Conservation (phyloP, 768 basidiomycete species). For the Lentinula edodes region DNA sequence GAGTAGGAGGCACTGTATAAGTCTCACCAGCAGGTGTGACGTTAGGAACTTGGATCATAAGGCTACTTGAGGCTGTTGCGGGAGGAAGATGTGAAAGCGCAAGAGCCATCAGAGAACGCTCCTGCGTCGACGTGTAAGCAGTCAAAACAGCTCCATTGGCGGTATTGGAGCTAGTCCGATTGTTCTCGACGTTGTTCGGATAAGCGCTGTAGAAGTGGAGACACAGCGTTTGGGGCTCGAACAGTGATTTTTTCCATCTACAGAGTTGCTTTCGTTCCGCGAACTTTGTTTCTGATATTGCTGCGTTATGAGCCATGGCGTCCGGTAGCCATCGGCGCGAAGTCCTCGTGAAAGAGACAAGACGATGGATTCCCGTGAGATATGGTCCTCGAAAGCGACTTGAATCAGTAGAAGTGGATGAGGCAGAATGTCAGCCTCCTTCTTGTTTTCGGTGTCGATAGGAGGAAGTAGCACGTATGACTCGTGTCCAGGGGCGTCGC, state of each 20-base stretch:
- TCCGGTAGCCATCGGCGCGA: conserved; percentile 91
- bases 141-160: conserved; percentile 58
- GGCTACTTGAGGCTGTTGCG: conserved; percentile 54
- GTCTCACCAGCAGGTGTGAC: conserved; percentile 60
- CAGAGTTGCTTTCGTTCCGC: conserved; percentile 50
- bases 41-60: conserved; percentile 81
- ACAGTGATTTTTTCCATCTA: conserved; percentile 74
- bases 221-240: conserved; percentile 75
- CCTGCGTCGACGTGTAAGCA: conserved; percentile 78
- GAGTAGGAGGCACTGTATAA: conserved; percentile 71
- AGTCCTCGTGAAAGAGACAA: conserved; percentile 81
- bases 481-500: conserved; percentile 95
- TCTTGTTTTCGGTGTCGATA: conserved; percentile 75
- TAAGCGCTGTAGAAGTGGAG: conserved; percentile 86
- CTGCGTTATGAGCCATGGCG: conserved; percentile 93
- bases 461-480: conserved; percentile 95
- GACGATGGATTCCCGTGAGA: conserved; percentile 79
- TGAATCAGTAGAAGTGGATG: conserved; percentile 95
- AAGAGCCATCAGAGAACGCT: conserved; percentile 77
- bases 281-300: conserved; percentile 96
- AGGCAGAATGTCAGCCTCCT: conserved; percentile 44
- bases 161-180: conserved; percentile 69
- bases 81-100: conserved; percentile 67
- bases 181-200: conserved; percentile 85
- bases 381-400: conserved; percentile 92